Conservation (phyloP, 495 filamentous ascomycete species). For the Lophium mytilinum region DNA sequence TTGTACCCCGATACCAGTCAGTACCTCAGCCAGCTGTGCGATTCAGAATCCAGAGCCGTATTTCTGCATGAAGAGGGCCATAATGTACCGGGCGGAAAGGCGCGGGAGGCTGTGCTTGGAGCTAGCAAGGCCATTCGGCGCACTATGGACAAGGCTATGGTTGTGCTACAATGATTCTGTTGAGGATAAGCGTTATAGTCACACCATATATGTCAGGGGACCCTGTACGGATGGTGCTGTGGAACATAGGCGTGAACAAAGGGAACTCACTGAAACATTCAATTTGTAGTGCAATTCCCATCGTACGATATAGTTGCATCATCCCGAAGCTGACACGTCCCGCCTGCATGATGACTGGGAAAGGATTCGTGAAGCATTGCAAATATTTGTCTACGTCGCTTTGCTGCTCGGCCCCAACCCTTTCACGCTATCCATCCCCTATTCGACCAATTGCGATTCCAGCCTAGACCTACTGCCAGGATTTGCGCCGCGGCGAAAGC, state of each 20-base stretch:
- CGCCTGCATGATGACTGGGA: too few relatives aligned
- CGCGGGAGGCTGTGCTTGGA: conserved; percentile 15
- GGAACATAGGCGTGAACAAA: too few relatives aligned
- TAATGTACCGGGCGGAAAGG: conserved; percentile 25
- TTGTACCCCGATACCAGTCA: not conserved
- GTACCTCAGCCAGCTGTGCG: conserved; percentile 12
- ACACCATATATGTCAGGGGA: too few relatives aligned
- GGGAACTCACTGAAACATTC: too few relatives aligned
- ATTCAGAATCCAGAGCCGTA: conserved; percentile 8
- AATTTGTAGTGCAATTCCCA: too few relatives aligned
- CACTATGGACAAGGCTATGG: conserved; percentile 12
- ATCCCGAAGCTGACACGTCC: too few relatives aligned
- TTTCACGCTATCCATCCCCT: not conserved
- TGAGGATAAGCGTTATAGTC: too few relatives aligned
- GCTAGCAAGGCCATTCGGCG: conserved; percentile 14
- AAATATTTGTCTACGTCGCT: too few relatives aligned
- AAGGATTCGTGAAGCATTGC: too few relatives aligned
- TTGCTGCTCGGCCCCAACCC: not conserved
- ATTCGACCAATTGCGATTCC: conserved; percentile 4
- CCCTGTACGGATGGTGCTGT: too few relatives aligned
- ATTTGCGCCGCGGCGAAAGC: conserved; percentile 12
- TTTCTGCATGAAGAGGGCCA: conserved; percentile 28
- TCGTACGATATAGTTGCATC: too few relatives aligned
- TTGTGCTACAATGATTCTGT: too few relatives aligned
- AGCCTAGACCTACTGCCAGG: not conserved